Evolutionary conservation across 1,139 yeast genomes (phyloP), one percentile per base, ranked within the genome.

Genomic region (Yamadazyma aaseri): DNA sequence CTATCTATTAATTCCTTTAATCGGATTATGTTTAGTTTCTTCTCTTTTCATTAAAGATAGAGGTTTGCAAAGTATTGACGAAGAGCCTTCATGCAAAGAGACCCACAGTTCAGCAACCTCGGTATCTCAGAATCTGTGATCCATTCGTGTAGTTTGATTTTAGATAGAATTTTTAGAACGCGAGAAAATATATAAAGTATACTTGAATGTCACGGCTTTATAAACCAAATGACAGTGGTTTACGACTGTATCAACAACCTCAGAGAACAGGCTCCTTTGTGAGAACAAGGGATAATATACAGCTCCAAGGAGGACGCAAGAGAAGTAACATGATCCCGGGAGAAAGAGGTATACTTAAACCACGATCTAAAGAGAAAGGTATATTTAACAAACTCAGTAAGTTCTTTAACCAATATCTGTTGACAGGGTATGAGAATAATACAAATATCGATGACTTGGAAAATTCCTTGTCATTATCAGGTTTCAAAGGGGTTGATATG

Each of bases 61-160:
- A 27, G 78, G 78, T 0, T 55, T 72, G 28, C 62, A 58, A 28
- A 55, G 68, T 31, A 49, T 63, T 29, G 74, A 67, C 35, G 73
- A 65, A 32, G 10, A 29, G 4, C 33, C 31, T 4, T 23, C 35
- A n/a, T n/a, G n/a, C n/a, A n/a, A n/a, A 18, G 9, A 18, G 20
- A 6, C 9, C 9, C 8, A 18, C 9, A 18, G 20, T 18, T 18
- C 20, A 7, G 20, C 20, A 7, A 7, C 20, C 6, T 18, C 20
- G 8, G 6, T 18, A 7, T 18, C 20, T 6, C 9, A 18, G 20
- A 18, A 18, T 18, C 20, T 7, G 20, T 18, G 9, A 9, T 9
- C 20, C 9, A 6, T 7, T 7, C 9, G 6, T 18, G 9, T 18
- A 18, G 20, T 18, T 9, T 18, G 8, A 18, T 6, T 18, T 18